Conservation (phyloP, 345 rosid genomes). For the Psidium friedrichsthalianum region DNA sequence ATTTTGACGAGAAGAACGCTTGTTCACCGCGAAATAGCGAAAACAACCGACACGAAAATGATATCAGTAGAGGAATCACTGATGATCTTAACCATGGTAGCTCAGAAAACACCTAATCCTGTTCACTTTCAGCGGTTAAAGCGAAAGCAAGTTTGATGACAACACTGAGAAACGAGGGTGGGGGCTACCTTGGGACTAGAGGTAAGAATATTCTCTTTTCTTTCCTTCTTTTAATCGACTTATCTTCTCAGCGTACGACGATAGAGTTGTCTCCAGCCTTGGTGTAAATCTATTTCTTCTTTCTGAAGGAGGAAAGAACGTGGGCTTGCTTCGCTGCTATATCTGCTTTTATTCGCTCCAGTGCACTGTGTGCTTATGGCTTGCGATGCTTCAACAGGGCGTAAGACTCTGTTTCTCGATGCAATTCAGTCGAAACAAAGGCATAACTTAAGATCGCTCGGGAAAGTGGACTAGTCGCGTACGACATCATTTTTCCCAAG, state of each 20-base stretch:
- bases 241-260: background rate
- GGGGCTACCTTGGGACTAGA: background rate
- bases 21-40: background rate
- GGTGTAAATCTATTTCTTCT: background rate
- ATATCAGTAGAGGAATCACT: background rate
- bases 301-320: background rate
- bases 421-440: background rate
- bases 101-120: background rate
- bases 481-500: background rate
- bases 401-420: background rate
- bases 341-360: background rate
- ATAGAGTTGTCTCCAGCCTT: background rate
- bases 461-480: background rate
- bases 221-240: background rate
- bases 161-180: background rate
- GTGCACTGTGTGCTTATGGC: background rate
- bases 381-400: background rate
- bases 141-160: background rate
- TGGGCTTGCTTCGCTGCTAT: background rate
- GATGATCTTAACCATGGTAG: background rate
- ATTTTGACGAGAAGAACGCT: background rate
- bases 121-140: background rate
- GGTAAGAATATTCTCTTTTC: background rate
- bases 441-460: background rate
- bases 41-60: background rate